These are phyloP conservation scores for Saccharomyces kudriavzevii DNA, from an alignment of 805 yeast genomes.

Conservation along the genomic window DNA sequence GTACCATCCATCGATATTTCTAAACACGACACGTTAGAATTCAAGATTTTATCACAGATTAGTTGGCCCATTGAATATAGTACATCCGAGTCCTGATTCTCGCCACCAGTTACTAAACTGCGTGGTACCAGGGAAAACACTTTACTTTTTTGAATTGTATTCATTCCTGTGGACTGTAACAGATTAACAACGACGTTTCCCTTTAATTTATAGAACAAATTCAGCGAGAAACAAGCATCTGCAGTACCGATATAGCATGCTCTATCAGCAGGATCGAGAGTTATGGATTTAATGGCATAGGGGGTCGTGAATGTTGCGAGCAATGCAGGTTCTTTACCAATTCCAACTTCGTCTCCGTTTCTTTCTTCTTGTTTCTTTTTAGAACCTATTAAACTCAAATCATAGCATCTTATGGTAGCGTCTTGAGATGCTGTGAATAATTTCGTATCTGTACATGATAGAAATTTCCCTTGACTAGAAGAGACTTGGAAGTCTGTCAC, in stretches of 20 bases:
- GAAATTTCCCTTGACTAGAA: constrained; percentile 37
- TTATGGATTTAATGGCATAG: constrained; percentile 46
- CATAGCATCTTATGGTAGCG: constrained; percentile 66
- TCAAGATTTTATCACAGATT: constrained; percentile 17
- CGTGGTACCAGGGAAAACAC: constrained; percentile 43
- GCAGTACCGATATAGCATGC: constrained; percentile 60
- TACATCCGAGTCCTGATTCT: constrained; percentile 13
- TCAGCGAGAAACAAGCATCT: constrained; percentile 40
- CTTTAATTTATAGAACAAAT: constrained; percentile 25
- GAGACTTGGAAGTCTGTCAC: constrained; percentile 36
- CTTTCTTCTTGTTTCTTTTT: constrained; percentile 3
- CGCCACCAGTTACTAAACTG: constrained; percentile 29
- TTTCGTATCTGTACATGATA: constrained; percentile 42
- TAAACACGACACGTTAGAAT: constrained; percentile 42
- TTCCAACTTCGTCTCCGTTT: constrained; percentile 25
- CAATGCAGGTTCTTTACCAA: constrained; percentile 23
- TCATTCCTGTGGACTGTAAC: constrained; percentile 39
- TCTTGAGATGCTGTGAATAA: constrained; percentile 67
- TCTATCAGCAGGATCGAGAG: constrained; percentile 74
- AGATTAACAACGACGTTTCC: constrained; percentile 40
- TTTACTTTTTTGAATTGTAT: constrained; percentile 28
- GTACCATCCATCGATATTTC: constrained; percentile 70
- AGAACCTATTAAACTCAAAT: constrained; percentile 32
- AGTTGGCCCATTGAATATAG: constrained; percentile 23
- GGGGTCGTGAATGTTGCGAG: constrained; percentile 69